Evolutionary conservation across 192 early-diverging fungal species (phyloP), one percentile per base, ranked within the genome.

Genomic region (Spinellus fusiger): DNA sequence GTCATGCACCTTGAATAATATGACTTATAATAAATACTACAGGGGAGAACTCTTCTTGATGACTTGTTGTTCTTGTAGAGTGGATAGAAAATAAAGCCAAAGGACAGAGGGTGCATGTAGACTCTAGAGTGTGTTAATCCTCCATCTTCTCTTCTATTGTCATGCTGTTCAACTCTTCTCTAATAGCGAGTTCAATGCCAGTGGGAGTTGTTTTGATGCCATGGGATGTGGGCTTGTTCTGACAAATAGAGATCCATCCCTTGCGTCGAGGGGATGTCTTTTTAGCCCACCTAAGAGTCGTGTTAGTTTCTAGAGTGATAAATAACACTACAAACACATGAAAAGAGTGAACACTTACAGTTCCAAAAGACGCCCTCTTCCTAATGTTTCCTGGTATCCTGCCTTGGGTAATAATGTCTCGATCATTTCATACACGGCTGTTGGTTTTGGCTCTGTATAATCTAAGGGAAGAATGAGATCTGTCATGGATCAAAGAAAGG

Each of bases 321-420:
- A 26, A 62, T 20, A n/a, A n/a, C 13, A 2, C 33, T 23, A 23
- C 23, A n/a, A 49, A 4, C 9, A 13, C 44, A 16, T 22, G 34
- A 52, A 49, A 5, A 59, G 8, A 35, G 20, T 13, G 2, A 57
- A n/a, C 10, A 67, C 77, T 66, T 75, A 81, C 27, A 83, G 35
- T 47, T 83, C 81, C 26, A 83, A 31, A 12, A 83, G 31, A 35
- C 73, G 67, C 6, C 81, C 81, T 51, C 75, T 61, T 3, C 77
- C 71, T 20, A 58, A 31, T 13, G 56, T 48, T 5, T 71, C 56
- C 9, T 73, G 53, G 52, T 79, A 78, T 1, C 59, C 59, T 7
- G 77, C 79, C 48, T 78, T 73, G 2, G 81, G 81, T 38, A 84
- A 22, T 38, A 84, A 40, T 13, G 75, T 84, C 63, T 84, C 79